These are phyloP conservation scores for Apiotrichum mycotoxinovorans DNA, from an alignment of 1,284 basidiomycete genomes.

Conservation along the genomic window DNA sequence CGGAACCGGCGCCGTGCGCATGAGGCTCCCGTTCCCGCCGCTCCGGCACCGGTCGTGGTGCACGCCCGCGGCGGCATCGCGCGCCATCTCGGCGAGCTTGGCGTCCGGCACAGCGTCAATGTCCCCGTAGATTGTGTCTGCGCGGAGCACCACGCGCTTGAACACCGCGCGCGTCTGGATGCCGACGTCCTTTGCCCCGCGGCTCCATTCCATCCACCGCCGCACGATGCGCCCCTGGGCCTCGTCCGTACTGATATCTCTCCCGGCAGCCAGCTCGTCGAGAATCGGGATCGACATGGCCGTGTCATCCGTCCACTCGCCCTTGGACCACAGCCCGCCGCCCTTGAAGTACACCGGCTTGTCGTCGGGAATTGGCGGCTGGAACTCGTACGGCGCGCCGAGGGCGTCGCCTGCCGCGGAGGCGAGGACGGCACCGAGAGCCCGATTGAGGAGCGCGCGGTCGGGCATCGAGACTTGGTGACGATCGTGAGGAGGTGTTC, in stretches of 20 bases:
- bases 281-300: constrained; percentile 9
- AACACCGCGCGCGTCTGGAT: constrained; percentile 1
- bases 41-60: background rate
- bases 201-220: constrained; percentile 5
- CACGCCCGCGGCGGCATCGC: background rate
- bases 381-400: constrained; percentile 9
- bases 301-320: constrained; percentile 15
- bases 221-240: background rate
- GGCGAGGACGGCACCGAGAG: constrained; percentile 8
- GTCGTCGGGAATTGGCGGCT: background rate
- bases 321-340: background rate
- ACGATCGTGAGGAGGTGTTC: too few species aligned
- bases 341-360: too few species aligned
- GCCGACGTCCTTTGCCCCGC: constrained; percentile 3
- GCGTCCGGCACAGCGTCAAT: background rate
- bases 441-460: too few species aligned
- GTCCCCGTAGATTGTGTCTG: background rate
- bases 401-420: constrained; percentile 13
- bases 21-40: constrained; percentile 10
- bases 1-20: constrained; percentile 11
- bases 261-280: background rate
- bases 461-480: too few species aligned
- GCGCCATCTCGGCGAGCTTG: too few species aligned
- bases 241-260: background rate
- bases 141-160: background rate